These are phyloP conservation scores for Colletotrichum ledebouriae DNA, from an alignment of 2,329 filamentous ascomycete species.

Conservation along the genomic window DNA sequence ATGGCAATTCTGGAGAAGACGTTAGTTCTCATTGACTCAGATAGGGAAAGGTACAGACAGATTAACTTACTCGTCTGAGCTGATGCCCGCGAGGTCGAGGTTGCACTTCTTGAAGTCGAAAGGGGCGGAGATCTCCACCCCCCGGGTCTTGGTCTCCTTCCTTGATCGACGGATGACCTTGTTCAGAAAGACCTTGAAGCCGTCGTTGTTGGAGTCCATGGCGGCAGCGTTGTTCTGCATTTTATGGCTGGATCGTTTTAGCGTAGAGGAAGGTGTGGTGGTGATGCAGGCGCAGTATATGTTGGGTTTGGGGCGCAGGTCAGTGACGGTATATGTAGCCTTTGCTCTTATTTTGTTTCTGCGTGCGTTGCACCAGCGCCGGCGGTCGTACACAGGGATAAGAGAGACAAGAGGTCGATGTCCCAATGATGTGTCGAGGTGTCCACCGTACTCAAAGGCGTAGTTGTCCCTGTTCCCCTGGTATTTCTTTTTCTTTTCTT, in stretches of 20 bases:
- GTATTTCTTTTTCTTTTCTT: not conserved
- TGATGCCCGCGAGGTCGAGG: conserved; percentile 67
- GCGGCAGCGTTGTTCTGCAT: conserved; percentile 36
- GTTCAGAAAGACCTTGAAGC: conserved; percentile 59
- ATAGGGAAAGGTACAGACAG: not conserved
- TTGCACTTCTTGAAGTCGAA: conserved; percentile 70
- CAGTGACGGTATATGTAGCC: conserved; percentile 14
- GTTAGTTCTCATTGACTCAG: conserved; percentile 20
- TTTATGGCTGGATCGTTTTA: conserved; percentile 3
- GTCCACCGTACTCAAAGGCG: too few species aligned
- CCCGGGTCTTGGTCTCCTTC: conserved; percentile 57
- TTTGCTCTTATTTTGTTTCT: too few species aligned
- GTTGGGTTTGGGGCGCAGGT: not conserved
- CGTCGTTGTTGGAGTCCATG: conserved; percentile 54
- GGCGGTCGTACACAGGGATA: conserved; percentile 21
- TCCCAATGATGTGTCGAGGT: too few species aligned
- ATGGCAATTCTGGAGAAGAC: conserved; percentile 58
- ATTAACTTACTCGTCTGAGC: conserved; percentile 68
- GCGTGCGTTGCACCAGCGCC: too few species aligned
- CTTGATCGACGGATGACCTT: conserved; percentile 58
- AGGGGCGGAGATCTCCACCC: conserved; percentile 67
- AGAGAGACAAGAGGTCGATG: not conserved
- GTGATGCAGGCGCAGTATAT: too few species aligned
- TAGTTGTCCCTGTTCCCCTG: too few species aligned
- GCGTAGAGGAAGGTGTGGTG: not conserved